These are phyloP conservation scores for Misopates orontium DNA, from an alignment of 257 asterid genomes.

Conservation along the genomic window DNA sequence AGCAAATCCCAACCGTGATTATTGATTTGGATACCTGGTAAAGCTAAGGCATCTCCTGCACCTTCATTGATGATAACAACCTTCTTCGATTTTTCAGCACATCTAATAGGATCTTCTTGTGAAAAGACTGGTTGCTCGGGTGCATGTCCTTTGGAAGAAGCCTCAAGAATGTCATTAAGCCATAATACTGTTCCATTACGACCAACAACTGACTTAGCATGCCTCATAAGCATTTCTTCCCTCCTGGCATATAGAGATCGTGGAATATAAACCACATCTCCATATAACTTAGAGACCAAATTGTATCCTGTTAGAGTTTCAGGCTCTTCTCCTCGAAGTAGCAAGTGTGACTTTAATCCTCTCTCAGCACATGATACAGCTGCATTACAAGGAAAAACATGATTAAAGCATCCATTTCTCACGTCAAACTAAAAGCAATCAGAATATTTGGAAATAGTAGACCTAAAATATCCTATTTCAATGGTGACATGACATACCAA, in stretches of 20 bases:
- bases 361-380: slow-evolving; percentile 93
- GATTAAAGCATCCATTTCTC: slow-evolving; percentile 14
- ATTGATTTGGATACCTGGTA: slow-evolving; percentile 53
- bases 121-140: slow-evolving; percentile 6
- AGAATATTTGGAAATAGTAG: slow-evolving; percentile 1
- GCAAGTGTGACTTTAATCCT: slow-evolving; percentile 80
- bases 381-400: slow-evolving; percentile 41
- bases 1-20: neutral
- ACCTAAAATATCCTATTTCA: slow-evolving; percentile 5
- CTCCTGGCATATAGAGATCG: slow-evolving; percentile 75
- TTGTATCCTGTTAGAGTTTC: slow-evolving; percentile 78
- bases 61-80: slow-evolving; percentile 79
- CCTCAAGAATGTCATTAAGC: slow-evolving; percentile 46
- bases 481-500: slow-evolving; percentile 57
- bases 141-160: slow-evolving; percentile 32
- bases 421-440: slow-evolving; percentile 7
- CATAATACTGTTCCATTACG: slow-evolving; percentile 43
- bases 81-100: slow-evolving; percentile 38
- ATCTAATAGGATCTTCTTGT: slow-evolving; percentile 26
- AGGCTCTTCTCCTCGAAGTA: slow-evolving; percentile 94
- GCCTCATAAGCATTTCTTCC: slow-evolving; percentile 70
- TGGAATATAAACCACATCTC: slow-evolving; percentile 68
- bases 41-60: slow-evolving; percentile 80
- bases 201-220: slow-evolving; percentile 60
- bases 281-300: slow-evolving; percentile 71